Conservation (phyloP, 495 filamentous ascomycete genomes). For the Usnea hakonensis region DNA sequence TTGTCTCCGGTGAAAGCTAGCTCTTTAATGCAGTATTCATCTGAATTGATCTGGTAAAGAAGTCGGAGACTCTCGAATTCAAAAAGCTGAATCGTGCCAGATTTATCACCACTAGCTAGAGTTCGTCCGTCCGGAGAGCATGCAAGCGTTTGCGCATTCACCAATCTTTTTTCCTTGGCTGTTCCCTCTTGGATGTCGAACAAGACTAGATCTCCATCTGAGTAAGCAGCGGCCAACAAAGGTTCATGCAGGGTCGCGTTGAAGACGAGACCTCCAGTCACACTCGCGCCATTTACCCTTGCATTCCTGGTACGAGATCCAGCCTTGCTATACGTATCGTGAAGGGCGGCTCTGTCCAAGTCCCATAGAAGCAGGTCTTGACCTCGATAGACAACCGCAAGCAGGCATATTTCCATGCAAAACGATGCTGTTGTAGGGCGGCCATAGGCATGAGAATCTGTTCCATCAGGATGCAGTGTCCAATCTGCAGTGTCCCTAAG, state of each 20-base stretch:
- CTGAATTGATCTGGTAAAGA: slow-evolving; percentile 28
- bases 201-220: slow-evolving; percentile 24
- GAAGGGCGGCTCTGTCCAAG: slow-evolving; percentile 16
- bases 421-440: slow-evolving; percentile 22
- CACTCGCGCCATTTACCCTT: neutral
- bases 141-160: slow-evolving; percentile 23
- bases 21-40: slow-evolving; percentile 22
- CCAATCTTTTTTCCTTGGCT: slow-evolving; percentile 14
- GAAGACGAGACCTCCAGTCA: slow-evolving; percentile 26
- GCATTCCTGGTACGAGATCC: slow-evolving; percentile 8
- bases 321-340: slow-evolving; percentile 23
- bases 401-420: slow-evolving; percentile 16
- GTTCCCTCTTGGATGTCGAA: slow-evolving; percentile 7
- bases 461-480: slow-evolving; percentile 20
- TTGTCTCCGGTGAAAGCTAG: slow-evolving; percentile 29
- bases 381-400: slow-evolving; percentile 26
- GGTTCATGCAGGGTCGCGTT: slow-evolving; percentile 23
- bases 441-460: slow-evolving; percentile 5
- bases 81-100: slow-evolving; percentile 30
- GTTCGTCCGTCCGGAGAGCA: slow-evolving; percentile 29
- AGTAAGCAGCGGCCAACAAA: slow-evolving; percentile 27
- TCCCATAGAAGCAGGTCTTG: slow-evolving; percentile 28
- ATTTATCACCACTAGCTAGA: slow-evolving; percentile 23
- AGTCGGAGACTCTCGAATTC: slow-evolving; percentile 32
- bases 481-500: slow-evolving; percentile 19